phyloP scores from a whole-genome alignment of 306 rosid genomes.

The Prunus persica region Prunus_persica_NCBIv2 NC_034013.1:10434001-10434500 shows the following conservation, averaged over 20 bases:
- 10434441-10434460: too few relatives aligned
- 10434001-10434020: background rate
- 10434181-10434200: conserved; percentile 16
- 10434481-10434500: too few relatives aligned
- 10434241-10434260: conserved; percentile 21
- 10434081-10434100: conserved; percentile 19
- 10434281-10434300: conserved; percentile 19
- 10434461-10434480: too few relatives aligned
- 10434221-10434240: conserved; percentile 30
- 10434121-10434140: conserved; percentile 1
- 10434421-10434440: too few relatives aligned
- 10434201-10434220: background rate
- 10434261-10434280: conserved; percentile 19
- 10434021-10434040: background rate
- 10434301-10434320: background rate
- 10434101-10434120: conserved; percentile 17
- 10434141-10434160: background rate
- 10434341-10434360: too few relatives aligned
- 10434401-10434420: too few relatives aligned
- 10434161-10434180: background rate
- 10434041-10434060: conserved; percentile 28
- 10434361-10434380: too few relatives aligned
- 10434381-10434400: too few relatives aligned
- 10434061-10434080: conserved; percentile 19
- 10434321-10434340: conserved; percentile 26